A percentile compares a stretch with the other conserved stretches of the same genome.
Conservation (phyloP, 1,284 basidiomycete species). For the Ganoderma lucidum region DNA sequence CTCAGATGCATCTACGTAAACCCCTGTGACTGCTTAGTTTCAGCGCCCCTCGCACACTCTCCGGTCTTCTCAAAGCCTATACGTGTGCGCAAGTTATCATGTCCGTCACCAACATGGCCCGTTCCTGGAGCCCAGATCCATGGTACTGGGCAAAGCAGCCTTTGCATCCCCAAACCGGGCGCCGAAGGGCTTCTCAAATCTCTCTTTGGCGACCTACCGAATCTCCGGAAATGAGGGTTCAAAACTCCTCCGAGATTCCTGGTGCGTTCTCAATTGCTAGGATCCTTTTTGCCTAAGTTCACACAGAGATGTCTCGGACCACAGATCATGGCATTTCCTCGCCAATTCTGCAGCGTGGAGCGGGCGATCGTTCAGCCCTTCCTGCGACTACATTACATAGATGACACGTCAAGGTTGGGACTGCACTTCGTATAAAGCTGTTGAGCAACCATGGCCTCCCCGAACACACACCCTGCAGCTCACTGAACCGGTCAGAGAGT, state of each 20-base stretch:
- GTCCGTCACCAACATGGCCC: constrained; percentile 29
- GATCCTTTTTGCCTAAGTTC: constrained; percentile 27
- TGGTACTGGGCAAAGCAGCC: constrained; percentile 29
- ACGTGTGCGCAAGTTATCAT: constrained; percentile 28
- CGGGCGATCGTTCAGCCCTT: constrained; percentile 20
- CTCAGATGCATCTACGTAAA: constrained; percentile 29
- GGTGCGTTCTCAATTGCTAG: constrained; percentile 28
- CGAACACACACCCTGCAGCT: constrained; percentile 22
- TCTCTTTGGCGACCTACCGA: constrained; percentile 28
- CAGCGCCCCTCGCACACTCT: constrained; percentile 25
- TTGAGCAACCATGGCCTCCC: constrained; percentile 17
- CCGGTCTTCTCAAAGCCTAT: constrained; percentile 20
- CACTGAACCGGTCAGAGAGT: constrained; percentile 6
- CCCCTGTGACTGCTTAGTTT: constrained; percentile 20
- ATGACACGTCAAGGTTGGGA: constrained; percentile 30
- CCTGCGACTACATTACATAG: constrained; percentile 32
- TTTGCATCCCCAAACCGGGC: constrained; percentile 28
- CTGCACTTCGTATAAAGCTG: constrained; percentile 29
- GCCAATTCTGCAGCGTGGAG: constrained; percentile 31
- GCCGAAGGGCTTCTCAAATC: constrained; percentile 30
- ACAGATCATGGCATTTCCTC: constrained; percentile 26
- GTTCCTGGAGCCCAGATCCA: constrained; percentile 36
- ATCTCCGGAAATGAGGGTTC: constrained; percentile 42
- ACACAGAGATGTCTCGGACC: constrained; percentile 30
- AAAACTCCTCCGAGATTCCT: constrained; percentile 40